Percentiles rank a stretch among this genome's conserved stretches.
Conservation (phyloP, 768 basidiomycete species). For the Gelatoporia subvermispora region DNA sequence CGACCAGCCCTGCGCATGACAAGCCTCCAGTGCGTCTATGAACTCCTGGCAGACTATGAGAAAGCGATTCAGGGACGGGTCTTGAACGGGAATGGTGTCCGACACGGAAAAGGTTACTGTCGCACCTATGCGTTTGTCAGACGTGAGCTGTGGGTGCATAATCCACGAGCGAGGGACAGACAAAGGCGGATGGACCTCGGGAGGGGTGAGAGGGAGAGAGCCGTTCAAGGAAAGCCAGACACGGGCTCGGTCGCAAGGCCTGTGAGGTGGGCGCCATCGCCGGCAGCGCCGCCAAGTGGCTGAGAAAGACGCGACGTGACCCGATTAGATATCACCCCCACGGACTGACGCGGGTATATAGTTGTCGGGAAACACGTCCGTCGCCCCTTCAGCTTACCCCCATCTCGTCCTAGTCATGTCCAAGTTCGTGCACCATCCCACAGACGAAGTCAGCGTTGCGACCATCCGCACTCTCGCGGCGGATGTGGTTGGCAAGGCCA, state of each 20-base stretch:
- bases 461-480: slow-evolving; percentile 76
- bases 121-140: slow-evolving; percentile 18
- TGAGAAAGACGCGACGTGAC: no score
- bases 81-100: slow-evolving; percentile 1
- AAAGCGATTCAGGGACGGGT: slow-evolving; percentile 8
- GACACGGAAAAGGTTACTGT: slow-evolving; percentile 1
- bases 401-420: slow-evolving; percentile 32
- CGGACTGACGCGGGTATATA: no score
- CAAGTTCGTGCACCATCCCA: slow-evolving; percentile 28
- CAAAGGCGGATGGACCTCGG: not conserved
- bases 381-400: slow-evolving; percentile 6
- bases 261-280: no score
- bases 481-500: slow-evolving; percentile 79
- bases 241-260: no score
- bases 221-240: no score
- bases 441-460: slow-evolving; percentile 58
- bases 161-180: not conserved
- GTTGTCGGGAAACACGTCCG: not conserved
- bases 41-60: slow-evolving; percentile 66
- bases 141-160: slow-evolving; percentile 25
- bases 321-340: slow-evolving; percentile 15
- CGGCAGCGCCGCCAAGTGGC: no score
- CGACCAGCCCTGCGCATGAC: slow-evolving; percentile 60
- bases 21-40: slow-evolving; percentile 69
- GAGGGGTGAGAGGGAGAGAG: not conserved